A percentile compares a stretch with the other conserved stretches of the same genome.
These are phyloP conservation scores for Cyclaneusma minus DNA, from an alignment of 2,329 filamentous ascomycete species.

Conservation along the genomic window DNA sequence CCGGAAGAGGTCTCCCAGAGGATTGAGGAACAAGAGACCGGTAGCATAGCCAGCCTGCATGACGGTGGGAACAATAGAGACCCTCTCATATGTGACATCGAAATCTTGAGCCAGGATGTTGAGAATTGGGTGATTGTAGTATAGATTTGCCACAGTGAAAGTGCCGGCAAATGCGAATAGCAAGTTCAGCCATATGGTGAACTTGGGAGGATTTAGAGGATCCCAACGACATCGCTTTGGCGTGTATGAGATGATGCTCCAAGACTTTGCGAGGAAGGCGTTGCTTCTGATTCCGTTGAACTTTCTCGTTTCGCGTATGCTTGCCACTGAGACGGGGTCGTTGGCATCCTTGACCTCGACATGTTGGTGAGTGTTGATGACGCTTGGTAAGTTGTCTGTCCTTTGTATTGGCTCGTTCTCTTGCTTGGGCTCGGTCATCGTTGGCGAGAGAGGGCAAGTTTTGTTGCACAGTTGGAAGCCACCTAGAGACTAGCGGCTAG, in stretches of 20 bases:
- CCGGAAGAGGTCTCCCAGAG: slow-evolving; percentile 54
- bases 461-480: no score
- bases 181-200: slow-evolving; percentile 53
- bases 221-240: slow-evolving; percentile 56
- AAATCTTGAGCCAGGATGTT: slow-evolving; percentile 62
- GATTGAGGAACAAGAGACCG: slow-evolving; percentile 60
- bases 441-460: no score
- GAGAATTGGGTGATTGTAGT: slow-evolving; percentile 68
- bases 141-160: slow-evolving; percentile 66
- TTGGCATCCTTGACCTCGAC: not conserved
- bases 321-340: slow-evolving; percentile 5
- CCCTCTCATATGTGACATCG: slow-evolving; percentile 50
- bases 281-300: slow-evolving; percentile 8
- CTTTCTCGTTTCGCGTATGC: slow-evolving; percentile 4
- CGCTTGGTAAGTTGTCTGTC: no score
- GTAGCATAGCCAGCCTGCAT: slow-evolving; percentile 68
- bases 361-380: no score
- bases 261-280: slow-evolving; percentile 5
- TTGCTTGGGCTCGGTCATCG: no score
- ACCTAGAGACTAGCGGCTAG: no score
- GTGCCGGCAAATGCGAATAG: slow-evolving; percentile 40
- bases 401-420: no score
- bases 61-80: slow-evolving; percentile 54
- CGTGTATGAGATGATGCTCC: slow-evolving; percentile 33
- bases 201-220: slow-evolving; percentile 46